phyloP scores from a whole-genome alignment of 192 early-diverging fungal species.

The Backusella parvicylindrica region DNA sequence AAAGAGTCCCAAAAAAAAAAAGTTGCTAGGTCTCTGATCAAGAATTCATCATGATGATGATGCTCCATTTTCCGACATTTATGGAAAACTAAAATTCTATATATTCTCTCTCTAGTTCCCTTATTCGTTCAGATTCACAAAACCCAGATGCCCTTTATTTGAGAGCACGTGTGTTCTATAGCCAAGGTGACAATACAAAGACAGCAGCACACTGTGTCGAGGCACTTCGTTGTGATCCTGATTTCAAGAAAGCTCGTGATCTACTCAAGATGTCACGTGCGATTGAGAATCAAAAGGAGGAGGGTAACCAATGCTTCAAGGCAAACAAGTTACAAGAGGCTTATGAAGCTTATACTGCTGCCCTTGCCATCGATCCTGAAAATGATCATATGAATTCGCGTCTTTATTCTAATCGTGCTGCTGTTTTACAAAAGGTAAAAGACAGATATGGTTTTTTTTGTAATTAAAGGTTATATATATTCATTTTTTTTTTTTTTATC shows the following conservation, averaged over 20 bases:
- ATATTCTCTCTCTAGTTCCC: conserved; percentile 34
- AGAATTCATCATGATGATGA: not conserved
- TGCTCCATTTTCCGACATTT: not conserved
- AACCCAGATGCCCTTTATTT: conserved; percentile 70
- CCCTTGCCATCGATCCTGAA: conserved; percentile 62
- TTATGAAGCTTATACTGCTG: conserved; percentile 63
- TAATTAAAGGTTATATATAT: not conserved
- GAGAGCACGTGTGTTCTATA: conserved; percentile 64
- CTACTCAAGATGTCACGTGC: conserved; percentile 62
- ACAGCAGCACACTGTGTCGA: conserved; percentile 49
- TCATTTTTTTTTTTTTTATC: conserved; percentile 9
- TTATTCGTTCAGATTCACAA: conserved; percentile 58
- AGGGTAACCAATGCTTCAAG: conserved; percentile 76
- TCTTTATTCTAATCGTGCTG: conserved; percentile 76
- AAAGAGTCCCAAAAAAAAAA: too few relatives aligned
- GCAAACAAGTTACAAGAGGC: conserved; percentile 53
- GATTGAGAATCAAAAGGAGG: conserved; percentile 63
- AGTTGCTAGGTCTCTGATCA: not conserved
- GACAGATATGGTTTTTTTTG: not conserved
- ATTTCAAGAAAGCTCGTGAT: conserved; percentile 62
- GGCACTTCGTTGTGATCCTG: conserved; percentile 76
- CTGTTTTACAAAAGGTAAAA: conserved; percentile 55
- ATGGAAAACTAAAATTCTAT: not conserved
- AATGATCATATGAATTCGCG: conserved; percentile 62
- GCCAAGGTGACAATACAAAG: conserved; percentile 62